A percentile compares a stretch with the other conserved stretches of the same genome.
These are phyloP conservation scores for Wolfiporia cocos DNA, from an alignment of 1,284 basidiomycete species.

Conservation along the genomic window DNA sequence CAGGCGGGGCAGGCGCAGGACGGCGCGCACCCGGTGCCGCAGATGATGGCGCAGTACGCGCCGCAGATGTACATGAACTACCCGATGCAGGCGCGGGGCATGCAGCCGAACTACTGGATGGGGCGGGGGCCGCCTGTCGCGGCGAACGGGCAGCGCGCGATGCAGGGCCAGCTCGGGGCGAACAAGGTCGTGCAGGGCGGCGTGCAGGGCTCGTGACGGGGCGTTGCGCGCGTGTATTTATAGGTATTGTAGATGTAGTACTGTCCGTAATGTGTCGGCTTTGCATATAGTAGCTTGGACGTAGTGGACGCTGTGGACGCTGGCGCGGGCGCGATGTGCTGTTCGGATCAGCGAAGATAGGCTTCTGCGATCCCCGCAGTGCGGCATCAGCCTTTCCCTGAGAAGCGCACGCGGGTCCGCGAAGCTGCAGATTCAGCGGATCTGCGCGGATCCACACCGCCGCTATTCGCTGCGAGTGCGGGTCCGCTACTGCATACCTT, in stretches of 20 bases:
- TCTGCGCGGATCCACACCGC: too few relatives aligned
- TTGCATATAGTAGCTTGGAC: neutral
- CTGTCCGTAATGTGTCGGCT: constrained; percentile 1
- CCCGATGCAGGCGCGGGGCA: constrained; percentile 14
- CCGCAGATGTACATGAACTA: constrained; percentile 18
- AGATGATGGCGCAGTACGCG: constrained; percentile 28
- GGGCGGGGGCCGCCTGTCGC: constrained; percentile 23
- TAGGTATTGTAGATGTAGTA: constrained; percentile 8
- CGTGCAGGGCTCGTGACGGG: constrained; percentile 31
- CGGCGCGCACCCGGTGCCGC: constrained; percentile 17
- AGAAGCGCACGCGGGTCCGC: too few relatives aligned
- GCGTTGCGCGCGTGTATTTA: constrained; percentile 6
- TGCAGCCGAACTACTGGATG: constrained; percentile 25
- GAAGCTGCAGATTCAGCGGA: too few relatives aligned
- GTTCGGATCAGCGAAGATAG: too few relatives aligned
- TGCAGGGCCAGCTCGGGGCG: constrained; percentile 26
- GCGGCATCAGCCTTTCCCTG: too few relatives aligned
- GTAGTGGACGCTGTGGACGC: neutral
- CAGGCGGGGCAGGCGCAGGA: constrained; percentile 22
- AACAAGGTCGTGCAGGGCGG: constrained; percentile 32
- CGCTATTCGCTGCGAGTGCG: too few relatives aligned
- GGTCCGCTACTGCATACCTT: too few relatives aligned
- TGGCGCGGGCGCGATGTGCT: too few relatives aligned
- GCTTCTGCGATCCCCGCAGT: too few relatives aligned
- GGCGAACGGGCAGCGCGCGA: constrained; percentile 23